Evolutionary conservation across 1,284 basidiomycete genomes (phyloP), one percentile per base, ranked within the genome.

Genomic region (Apiotrichum gamsii): DNA sequence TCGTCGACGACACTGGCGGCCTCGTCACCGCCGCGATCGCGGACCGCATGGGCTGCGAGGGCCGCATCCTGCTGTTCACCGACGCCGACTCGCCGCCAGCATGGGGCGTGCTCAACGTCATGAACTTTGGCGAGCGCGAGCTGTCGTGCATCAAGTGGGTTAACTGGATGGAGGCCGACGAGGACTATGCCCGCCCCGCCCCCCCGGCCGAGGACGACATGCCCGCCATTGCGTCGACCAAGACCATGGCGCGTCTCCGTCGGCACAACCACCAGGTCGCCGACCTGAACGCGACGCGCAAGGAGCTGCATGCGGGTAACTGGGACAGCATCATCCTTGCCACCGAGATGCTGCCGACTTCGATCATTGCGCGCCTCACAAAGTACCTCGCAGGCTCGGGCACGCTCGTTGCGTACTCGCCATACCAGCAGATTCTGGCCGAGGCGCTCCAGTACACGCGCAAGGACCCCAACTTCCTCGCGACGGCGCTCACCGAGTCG

Each of bases 51-150:
- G 91, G 86, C 65, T 88, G 88, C 29, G 74, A 83, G 60, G 93
- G 93, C 5, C 79, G 82, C 43, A 74, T 98, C 18, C 75, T 96
- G 48, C 82, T 87, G 3, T 83, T 98, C 61, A 90, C 85, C 61
- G 90, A 95, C 57, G 81, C 84, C 28, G 94, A 97, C 63, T 90
- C 87, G 3, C 91, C 94, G 6, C 94, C 95, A 10, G 84, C 90
- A 30, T 90, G 91, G 68, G 89, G 90, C 31, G 80, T 93, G 18
- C 72, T 94, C 64, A 76, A 79, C 2, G 77, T 84, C 45, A 90
- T 95, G 86, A 96, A 96, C 69, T 89, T 93, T 61, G 77, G 81
- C 21, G 76, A 81, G 49, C 76, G 82, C 45, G 70, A 78, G 20
- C 62, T 82, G 25, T 74, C 76, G 10, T 76, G 83, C 30, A 73